Evolutionary conservation across 2,329 filamentous ascomycete species (phyloP).

Genomic region (Epichloe bromicola): DNA sequence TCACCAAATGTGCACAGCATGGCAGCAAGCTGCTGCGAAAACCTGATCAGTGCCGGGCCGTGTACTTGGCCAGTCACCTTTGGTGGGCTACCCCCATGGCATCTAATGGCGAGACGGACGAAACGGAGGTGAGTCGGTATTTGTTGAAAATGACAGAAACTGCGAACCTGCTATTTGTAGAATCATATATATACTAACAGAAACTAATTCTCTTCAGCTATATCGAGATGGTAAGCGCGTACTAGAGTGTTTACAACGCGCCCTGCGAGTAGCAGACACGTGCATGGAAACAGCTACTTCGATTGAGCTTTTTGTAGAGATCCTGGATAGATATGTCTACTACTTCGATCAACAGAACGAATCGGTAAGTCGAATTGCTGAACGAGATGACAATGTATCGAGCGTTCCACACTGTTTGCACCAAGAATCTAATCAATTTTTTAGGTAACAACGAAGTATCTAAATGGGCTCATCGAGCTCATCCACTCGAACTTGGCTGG

Average conservation of each 20-base stretch:
- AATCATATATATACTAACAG: too few species aligned
- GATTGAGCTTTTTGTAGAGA: slow-evolving; percentile 91
- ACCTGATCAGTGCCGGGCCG: slow-evolving; percentile 92
- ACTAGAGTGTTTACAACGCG: slow-evolving; percentile 88
- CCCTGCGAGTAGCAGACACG: slow-evolving; percentile 88
- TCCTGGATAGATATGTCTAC: slow-evolving; percentile 95
- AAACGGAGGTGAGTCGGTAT: slow-evolving; percentile 49
- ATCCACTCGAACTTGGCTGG: slow-evolving; percentile 92
- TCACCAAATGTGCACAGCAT: slow-evolving; percentile 93
- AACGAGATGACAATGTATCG: not conserved
- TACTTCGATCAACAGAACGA: slow-evolving; percentile 99
- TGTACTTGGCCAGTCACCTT: slow-evolving; percentile 89
- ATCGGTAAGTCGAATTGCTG: slow-evolving; percentile 43
- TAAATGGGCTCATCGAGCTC: slow-evolving; percentile 94
- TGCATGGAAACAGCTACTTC: slow-evolving; percentile 98
- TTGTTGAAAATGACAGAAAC: not conserved
- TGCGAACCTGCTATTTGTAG: not conserved
- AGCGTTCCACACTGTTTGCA: not conserved
- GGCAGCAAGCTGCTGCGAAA: slow-evolving; percentile 95
- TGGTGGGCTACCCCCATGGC: slow-evolving; percentile 88
- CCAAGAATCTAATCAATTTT: slow-evolving; percentile 7
- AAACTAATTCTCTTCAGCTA: slow-evolving; percentile 41
- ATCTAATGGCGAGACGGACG: slow-evolving; percentile 65
- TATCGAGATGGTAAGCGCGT: slow-evolving; percentile 97
- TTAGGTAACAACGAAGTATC: slow-evolving; percentile 83